Conservation (phyloP, 768 basidiomycete species). For the Boletus rubescentipes region DNA sequence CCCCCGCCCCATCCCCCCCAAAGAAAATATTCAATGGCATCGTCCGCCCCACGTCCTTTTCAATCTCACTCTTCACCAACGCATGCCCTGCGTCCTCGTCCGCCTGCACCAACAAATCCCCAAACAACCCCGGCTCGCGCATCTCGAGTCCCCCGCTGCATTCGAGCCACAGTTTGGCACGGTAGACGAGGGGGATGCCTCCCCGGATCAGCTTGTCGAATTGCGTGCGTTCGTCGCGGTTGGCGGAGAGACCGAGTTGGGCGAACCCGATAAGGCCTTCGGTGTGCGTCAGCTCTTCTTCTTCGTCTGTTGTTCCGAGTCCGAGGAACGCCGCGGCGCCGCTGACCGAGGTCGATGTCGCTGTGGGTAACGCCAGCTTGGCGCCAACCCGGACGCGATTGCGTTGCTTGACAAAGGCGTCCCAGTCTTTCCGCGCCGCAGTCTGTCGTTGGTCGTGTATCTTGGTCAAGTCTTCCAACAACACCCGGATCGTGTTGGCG, state of each 20-base stretch:
- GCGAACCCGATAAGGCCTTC: constrained; percentile 90
- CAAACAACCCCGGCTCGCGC: constrained; percentile 87
- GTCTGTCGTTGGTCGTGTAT: constrained; percentile 82
- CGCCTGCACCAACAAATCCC: constrained; percentile 68
- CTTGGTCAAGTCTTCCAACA: constrained; percentile 73
- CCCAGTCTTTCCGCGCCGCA: constrained; percentile 78
- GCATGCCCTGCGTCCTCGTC: constrained; percentile 43
- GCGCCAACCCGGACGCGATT: constrained; percentile 43
- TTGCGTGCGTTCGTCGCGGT: constrained; percentile 68
- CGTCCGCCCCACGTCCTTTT: constrained; percentile 91
- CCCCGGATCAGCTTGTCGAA: constrained; percentile 77
- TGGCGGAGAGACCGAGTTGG: constrained; percentile 77
- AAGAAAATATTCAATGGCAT: constrained; percentile 97
- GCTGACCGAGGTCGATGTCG: constrained; percentile 28
- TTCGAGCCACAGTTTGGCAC: constrained; percentile 91
- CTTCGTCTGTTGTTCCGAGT: constrained; percentile 58
- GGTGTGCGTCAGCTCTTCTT: constrained; percentile 75
- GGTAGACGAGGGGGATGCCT: constrained; percentile 86
- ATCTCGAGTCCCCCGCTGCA: constrained; percentile 92
- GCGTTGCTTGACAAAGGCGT: constrained; percentile 76
- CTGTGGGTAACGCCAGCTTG: constrained; percentile 16
- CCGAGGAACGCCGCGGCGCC: constrained; percentile 69
- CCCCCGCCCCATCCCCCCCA: constrained; percentile 94
- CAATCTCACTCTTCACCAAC: constrained; percentile 75
- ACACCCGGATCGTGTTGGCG: constrained; percentile 65